Evolutionary conservation across 345 rosid genomes (phyloP), one percentile per base, ranked within the genome.

Genomic region (Trapa incisa): DNA sequence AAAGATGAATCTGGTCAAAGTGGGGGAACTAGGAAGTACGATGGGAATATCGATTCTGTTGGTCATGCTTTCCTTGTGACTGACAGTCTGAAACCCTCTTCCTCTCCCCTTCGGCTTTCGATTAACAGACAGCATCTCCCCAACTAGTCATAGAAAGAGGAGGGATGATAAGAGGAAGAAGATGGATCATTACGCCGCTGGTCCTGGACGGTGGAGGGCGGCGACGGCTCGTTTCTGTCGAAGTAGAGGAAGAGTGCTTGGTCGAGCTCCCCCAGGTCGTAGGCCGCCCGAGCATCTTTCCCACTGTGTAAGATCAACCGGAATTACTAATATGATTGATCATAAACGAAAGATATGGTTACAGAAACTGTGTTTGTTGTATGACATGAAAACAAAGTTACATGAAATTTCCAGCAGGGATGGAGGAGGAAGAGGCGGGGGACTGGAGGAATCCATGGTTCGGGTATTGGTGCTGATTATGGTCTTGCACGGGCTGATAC

Each of bases 201-300:
- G 41, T 88, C 87, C 78, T 4, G 48, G 11, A 45, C 48, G 48
- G 48, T 11, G 12, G 78, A 67, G 57, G 93, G 65, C 50, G 77
- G 76, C 63, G 93, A 64, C 50, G 77, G 76, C 63, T 89, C 89
- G 73, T 93, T 89, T 73, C 93, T 97, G 74, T 91, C 96, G 45
- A 95, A 86, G 83, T 95, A 91, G 53, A 89, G 90, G 68, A 91
- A 86, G 71, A 91, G 93, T 41, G 97, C 89, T 85, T 86, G 96
- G 84, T 95, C 99, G 70, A 95, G 78, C 74, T 95, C 99, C 65
- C 90, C 97, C 77, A 95, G 61, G 77, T 86, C 96, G 78, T 87
- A 89, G 11, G 75, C 75, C 29, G 76, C 76, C 22, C 71, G 78
- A 2, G 65, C 75, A 50, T 77, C 86, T 75, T 82, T 82, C 75